Conservation (phyloP, 2,329 filamentous ascomycete species). For the Phaeoacremonium minimum region DNA sequence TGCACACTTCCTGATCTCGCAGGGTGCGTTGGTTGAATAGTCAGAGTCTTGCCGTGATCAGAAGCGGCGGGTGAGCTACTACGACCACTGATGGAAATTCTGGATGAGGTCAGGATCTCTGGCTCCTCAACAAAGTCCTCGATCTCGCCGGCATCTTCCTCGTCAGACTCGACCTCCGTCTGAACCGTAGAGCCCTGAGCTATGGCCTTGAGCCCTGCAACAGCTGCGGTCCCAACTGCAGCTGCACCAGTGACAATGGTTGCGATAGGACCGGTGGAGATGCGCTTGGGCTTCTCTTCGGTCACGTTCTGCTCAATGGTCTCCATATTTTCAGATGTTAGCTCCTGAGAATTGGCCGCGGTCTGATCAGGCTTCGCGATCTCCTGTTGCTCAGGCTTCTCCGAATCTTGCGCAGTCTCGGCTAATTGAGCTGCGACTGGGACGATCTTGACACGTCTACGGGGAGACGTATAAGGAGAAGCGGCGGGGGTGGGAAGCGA, state of each 20-base stretch:
- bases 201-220: too few species aligned
- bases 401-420: background rate
- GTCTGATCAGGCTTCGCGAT: background rate
- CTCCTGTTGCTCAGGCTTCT: background rate
- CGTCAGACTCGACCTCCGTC: slow-evolving; percentile 32
- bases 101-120: slow-evolving; percentile 51
- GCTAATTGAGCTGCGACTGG: background rate
- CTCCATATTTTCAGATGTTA: background rate
- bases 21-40: slow-evolving; percentile 30
- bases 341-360: background rate
- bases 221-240: too few species aligned
- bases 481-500: slow-evolving; percentile 40
- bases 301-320: background rate
- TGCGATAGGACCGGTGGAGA: too few species aligned
- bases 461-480: slow-evolving; percentile 16
- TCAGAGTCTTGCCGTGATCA: slow-evolving; percentile 35
- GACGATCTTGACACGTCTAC: slow-evolving; percentile 6
- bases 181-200: background rate
- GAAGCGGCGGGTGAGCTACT: slow-evolving; percentile 43
- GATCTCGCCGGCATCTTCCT: slow-evolving; percentile 7
- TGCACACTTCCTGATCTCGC: slow-evolving; percentile 44
- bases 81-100: slow-evolving; percentile 49
- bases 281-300: background rate
- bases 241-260: slow-evolving; percentile 1
- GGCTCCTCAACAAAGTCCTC: slow-evolving; percentile 49